Evolutionary conservation across 805 yeast species (phyloP).

Genomic region (Tetrapisispora arboricola): DNA sequence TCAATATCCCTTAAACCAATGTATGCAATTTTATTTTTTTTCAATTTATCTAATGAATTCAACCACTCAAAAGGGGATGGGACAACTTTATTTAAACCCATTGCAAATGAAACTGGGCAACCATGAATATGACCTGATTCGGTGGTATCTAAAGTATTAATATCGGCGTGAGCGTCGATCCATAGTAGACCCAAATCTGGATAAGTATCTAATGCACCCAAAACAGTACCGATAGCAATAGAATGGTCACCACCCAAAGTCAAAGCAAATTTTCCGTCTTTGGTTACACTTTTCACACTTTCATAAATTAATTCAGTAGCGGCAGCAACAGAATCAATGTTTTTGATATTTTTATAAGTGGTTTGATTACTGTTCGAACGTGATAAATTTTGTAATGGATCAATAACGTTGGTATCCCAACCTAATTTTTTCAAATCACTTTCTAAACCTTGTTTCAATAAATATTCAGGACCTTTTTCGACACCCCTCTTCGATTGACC

Average conservation of each 20-base stretch:
- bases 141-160: constrained; percentile 78
- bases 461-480: constrained; percentile 82
- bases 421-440: constrained; percentile 55
- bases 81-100: constrained; percentile 56
- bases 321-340: constrained; percentile 67
- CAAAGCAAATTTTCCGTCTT: constrained; percentile 38
- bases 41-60: constrained; percentile 45
- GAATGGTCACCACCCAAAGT: constrained; percentile 97
- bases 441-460: constrained; percentile 62
- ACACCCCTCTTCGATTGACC: constrained; percentile 95
- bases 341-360: constrained; percentile 13
- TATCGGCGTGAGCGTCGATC: constrained; percentile 98
- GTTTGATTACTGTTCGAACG: not conserved
- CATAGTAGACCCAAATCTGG: constrained; percentile 88
- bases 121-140: constrained; percentile 91
- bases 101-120: constrained; percentile 84
- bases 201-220: constrained; percentile 65
- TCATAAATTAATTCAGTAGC: constrained; percentile 57
- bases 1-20: constrained; percentile 94
- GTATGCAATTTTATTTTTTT: constrained; percentile 68
- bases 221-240: constrained; percentile 85
- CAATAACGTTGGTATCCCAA: constrained; percentile 49
- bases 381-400: constrained; percentile 37
- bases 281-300: constrained; percentile 44
- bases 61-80: constrained; percentile 1